These are phyloP conservation scores for Yamadazyma atlantica DNA, from an alignment of 1,139 yeast genomes.

Conservation along the genomic window DNA sequence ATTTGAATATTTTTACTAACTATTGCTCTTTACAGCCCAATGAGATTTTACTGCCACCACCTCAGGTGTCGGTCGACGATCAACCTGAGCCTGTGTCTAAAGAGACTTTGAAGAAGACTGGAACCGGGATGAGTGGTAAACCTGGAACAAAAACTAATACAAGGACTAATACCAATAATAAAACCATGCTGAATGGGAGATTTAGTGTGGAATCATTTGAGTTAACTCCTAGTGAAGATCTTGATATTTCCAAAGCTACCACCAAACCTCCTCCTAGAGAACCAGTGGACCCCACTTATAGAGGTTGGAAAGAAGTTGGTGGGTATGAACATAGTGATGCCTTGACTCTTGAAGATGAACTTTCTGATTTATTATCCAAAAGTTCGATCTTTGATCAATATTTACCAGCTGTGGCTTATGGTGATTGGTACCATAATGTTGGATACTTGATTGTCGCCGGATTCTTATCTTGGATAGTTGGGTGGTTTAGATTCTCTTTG, in stretches of 20 bases:
- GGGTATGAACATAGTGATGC: constrained; percentile 74
- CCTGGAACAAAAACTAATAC: constrained; percentile 8
- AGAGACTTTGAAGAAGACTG: constrained; percentile 10
- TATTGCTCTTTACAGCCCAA: constrained; percentile 20
- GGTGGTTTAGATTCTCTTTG: constrained; percentile 72
- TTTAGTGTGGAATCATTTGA: constrained; percentile 12
- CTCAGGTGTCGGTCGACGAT: constrained; percentile 19
- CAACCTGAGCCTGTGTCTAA: constrained; percentile 15
- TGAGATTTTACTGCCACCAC: constrained; percentile 25
- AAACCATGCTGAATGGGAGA: constrained; percentile 3
- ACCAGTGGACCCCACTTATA: constrained; percentile 61
- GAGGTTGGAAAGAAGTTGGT: constrained; percentile 95
- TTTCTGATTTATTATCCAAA: constrained; percentile 61
- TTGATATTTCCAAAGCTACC: constrained; percentile 33
- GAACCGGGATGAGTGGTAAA: constrained; percentile 8
- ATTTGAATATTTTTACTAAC: neutral
- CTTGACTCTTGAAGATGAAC: constrained; percentile 67
- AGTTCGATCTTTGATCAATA: constrained; percentile 71
- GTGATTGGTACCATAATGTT: constrained; percentile 94
- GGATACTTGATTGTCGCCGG: constrained; percentile 68
- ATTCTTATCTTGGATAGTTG: constrained; percentile 72
- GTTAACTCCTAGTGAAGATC: constrained; percentile 31
- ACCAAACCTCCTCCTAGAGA: constrained; percentile 53
- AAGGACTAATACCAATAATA: constrained; percentile 7
- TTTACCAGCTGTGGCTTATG: constrained; percentile 71